phyloP scores from a whole-genome alignment of 345 rosid species.

The Combretum micranthum region DNA sequence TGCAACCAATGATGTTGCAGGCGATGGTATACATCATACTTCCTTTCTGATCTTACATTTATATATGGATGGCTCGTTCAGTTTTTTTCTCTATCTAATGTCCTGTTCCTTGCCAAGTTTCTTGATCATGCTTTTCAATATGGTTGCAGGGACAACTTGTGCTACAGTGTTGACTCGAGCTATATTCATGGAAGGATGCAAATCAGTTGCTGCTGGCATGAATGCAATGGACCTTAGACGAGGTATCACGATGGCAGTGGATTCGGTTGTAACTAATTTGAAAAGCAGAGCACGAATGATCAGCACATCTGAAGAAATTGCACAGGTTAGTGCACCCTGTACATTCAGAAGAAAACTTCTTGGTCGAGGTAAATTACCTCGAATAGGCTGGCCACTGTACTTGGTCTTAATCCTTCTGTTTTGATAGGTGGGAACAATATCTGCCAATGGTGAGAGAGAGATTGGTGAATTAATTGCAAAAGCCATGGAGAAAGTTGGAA shows the following conservation, averaged over 20 bases:
- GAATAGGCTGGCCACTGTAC: neutral
- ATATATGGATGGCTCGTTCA: neutral
- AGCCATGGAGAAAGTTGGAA: constrained; percentile 99
- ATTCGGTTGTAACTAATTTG: constrained; percentile 73
- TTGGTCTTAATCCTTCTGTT: neutral
- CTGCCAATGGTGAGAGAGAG: constrained; percentile 97
- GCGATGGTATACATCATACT: constrained; percentile 59
- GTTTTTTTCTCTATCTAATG: neutral
- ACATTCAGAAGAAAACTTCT: neutral
- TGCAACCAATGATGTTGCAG: constrained; percentile 93
- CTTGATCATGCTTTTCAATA: neutral
- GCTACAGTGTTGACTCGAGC: constrained; percentile 89
- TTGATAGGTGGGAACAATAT: constrained; percentile 84
- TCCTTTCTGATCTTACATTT: neutral
- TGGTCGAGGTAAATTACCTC: neutral
- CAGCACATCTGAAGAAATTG: constrained; percentile 96
- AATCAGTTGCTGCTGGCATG: constrained; percentile 97
- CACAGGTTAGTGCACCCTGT: constrained; percentile 34
- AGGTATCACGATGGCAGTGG: constrained; percentile 93
- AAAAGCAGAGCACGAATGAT: constrained; percentile 94
- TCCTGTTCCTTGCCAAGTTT: neutral
- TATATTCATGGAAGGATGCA: constrained; percentile 87
- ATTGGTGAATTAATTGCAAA: constrained; percentile 98
- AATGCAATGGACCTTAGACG: constrained; percentile 93
- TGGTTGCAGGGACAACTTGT: constrained; percentile 84